Evolutionary conservation across 2,329 filamentous ascomycete species (phyloP), one percentile per base, ranked within the genome.

Genomic region (Phaeosphaeriaceae sp.): DNA sequence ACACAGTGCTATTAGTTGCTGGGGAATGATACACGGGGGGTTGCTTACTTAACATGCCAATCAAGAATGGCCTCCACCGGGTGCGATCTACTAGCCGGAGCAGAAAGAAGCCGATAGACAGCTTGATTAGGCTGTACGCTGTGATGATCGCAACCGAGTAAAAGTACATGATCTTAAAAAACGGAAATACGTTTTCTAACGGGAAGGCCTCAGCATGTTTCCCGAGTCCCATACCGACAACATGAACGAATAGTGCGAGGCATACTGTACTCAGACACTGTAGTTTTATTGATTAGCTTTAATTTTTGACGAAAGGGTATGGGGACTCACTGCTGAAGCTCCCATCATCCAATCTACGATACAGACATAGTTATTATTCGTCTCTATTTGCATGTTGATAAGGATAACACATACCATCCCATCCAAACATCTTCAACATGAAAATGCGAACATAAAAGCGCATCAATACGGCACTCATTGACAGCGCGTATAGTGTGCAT

Each of bases 21-120:
- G 7, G 56, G 12, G 56, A 41, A 20, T 33, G 6, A 9, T 1
- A 15, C 3, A 16, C 16, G n/a, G 17, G 1, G 8, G 16, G 9
- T 6, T 17, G 51, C 75, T 61, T 58, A 78, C 77, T 67, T 37
- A 80, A 72, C 28, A 74, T 65, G 6, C 63, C 67, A 56, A 74
- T 74, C 4, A 81, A 60, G 42, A 78, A 76, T 61, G 76, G 37
- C 60, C 67, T 34, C 73, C 65, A 45, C 41, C 39, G 51, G 5
- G 60, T 65, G 13, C 58, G 49, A 33, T 64, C 62, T 9, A 75
- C 74, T 9, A 80, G 57, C 20, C 79, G 69, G 46, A 80, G 67
- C 15, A 81, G 64, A 55, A 80, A 79, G 26, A 77, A 71, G 7
- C 72, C 75, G 26, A 80, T 74, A 1, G 78, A 80, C 3, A 81